These are phyloP conservation scores for Ilyonectria mors-panacis DNA, from an alignment of 2,329 filamentous ascomycete genomes.

Conservation along the genomic window DNA sequence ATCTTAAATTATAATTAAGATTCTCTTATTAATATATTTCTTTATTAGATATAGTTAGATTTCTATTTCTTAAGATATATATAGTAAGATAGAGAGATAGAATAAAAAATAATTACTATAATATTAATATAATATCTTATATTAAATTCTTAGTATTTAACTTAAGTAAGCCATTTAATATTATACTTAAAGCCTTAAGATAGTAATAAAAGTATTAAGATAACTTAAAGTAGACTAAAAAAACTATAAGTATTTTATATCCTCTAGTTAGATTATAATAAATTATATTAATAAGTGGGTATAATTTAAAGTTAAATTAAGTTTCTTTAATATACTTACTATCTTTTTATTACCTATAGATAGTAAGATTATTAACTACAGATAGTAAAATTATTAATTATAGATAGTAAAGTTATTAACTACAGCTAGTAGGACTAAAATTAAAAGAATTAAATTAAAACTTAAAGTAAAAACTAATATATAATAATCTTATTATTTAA, in stretches of 20 bases:
- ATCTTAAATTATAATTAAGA: conserved; percentile 11
- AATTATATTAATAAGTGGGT: too few species aligned
- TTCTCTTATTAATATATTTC: neutral
- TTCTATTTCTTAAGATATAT: neutral
- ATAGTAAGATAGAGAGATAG: conserved; percentile 13
- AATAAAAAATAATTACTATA: conserved; percentile 4
- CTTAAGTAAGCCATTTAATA: conserved; percentile 1
- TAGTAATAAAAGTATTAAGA: neutral
- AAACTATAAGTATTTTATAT: conserved; percentile 10
- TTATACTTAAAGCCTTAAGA: conserved; percentile 8
- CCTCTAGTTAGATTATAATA: too few species aligned
- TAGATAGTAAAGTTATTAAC: too few species aligned
- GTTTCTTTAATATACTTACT: too few species aligned
- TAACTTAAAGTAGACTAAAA: neutral
- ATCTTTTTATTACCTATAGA: too few species aligned
- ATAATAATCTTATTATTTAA: too few species aligned
- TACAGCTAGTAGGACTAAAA: too few species aligned
- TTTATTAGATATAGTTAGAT: conserved; percentile 12
- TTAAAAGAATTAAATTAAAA: too few species aligned
- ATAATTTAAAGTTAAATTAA: too few species aligned
- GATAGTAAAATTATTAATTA: too few species aligned
- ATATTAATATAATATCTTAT: conserved; percentile 6
- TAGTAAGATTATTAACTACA: too few species aligned
- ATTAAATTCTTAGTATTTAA: conserved; percentile 6
- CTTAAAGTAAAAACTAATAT: too few species aligned